Conservation (phyloP, 2,329 filamentous ascomycete species). For the Bipolaris gigantea region DNA sequence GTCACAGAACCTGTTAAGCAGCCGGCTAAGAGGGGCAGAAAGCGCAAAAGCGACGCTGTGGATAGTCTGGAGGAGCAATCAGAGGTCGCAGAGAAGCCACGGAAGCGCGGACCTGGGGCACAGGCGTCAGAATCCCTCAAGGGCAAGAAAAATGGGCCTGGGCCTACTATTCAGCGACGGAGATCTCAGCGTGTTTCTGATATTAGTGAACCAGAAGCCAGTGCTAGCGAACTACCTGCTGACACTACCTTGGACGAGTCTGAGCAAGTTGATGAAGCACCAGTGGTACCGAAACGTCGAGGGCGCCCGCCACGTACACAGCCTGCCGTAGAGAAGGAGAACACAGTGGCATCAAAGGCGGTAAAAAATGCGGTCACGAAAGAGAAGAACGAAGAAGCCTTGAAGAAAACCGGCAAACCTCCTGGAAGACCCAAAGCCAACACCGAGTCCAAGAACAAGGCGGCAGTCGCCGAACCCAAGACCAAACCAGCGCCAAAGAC, state of each 20-base stretch:
- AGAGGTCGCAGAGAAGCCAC: slow-evolving; percentile 15
- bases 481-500: slow-evolving; percentile 14
- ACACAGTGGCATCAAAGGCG: slow-evolving; percentile 10
- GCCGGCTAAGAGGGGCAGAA: slow-evolving; percentile 32
- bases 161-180: slow-evolving; percentile 20
- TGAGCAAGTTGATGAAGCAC: slow-evolving; percentile 27
- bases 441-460: slow-evolving; percentile 22
- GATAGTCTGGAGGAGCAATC: slow-evolving; percentile 23
- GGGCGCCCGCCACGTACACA: slow-evolving; percentile 31
- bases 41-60: slow-evolving; percentile 33
- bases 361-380: slow-evolving; percentile 13
- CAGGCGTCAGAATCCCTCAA: slow-evolving; percentile 18
- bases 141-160: slow-evolving; percentile 22
- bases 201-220: slow-evolving; percentile 33
- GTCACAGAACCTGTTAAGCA: slow-evolving; percentile 30
- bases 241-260: slow-evolving; percentile 22
- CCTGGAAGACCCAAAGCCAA: slow-evolving; percentile 26
- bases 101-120: slow-evolving; percentile 22
- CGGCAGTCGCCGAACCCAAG: slow-evolving; percentile 17
- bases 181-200: slow-evolving; percentile 37
- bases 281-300: slow-evolving; percentile 27
- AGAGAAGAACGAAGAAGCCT: slow-evolving; percentile 21
- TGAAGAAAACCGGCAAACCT: slow-evolving; percentile 34
- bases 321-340: slow-evolving; percentile 16
- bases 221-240: slow-evolving; percentile 26